Base-by-base conservation (phyloP, 1,139 yeast genomes). In the Yamadazyma trypodendri region DNA sequence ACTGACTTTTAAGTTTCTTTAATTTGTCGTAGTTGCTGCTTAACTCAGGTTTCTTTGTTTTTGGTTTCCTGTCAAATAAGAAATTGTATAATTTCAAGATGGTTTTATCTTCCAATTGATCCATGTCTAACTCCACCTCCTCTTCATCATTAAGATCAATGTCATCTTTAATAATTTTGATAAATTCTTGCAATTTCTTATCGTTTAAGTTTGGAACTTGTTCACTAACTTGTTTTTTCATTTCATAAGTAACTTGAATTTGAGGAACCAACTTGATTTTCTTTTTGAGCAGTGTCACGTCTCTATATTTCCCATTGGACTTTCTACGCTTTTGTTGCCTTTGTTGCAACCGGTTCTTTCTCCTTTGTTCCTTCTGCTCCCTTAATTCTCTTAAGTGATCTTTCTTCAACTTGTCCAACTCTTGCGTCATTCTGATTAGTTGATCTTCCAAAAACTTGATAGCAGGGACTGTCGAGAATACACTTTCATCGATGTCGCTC, bases 171-270 rank as follows among this genome's bases (percentile, higher is more conserved):
- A 92, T 88, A 46, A 92, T 88, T 39, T 84, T 80, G 47, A 92
- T 77, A 28, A 89, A 95, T 41, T 85, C 84, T 51, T 84, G 87
- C 53, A 92, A 68, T 65, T 86, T 87, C 61, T 84, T 81, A 48
- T 88, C 95, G 24, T 89, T 77, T 49, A 83, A 69, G 43, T 80
- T 81, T 36, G 84, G 82, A 56, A 92, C 92, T 53, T 82, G 80
- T 55, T 89, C 97, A 40, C 92, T 81, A 39, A 92, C 83, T 59
- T 88, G 95, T 58, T 88, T 87, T 75, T 94, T 92, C 97, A 92
- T 92, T 56, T 90, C 97, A 58, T 87, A 92, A 0, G 97, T 87
- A 34, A 84, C 84, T 35, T 78, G 50, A 37, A 51, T 45, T 36
- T 47, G 48, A 24, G 51, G 51, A 6, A 41, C 41, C 21, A 47